These are phyloP conservation scores for Butyriboletus loyo DNA, from an alignment of 768 basidiomycete genomes.

Conservation along the genomic window DNA sequence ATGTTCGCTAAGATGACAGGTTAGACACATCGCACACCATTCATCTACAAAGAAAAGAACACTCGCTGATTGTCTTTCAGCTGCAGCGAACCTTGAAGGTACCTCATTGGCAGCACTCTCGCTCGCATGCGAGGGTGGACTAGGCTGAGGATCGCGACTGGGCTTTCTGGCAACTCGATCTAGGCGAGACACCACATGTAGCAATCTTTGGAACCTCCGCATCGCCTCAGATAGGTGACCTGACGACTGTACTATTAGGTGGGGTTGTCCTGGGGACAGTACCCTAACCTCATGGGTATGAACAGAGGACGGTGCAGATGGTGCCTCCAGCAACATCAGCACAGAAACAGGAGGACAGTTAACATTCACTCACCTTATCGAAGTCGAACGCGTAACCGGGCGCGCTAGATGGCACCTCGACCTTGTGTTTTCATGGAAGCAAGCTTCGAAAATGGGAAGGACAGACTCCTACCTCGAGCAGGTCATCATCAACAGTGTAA, in stretches of 20 bases:
- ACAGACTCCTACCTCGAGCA: constrained; percentile 3
- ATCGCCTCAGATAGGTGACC: too few relatives aligned
- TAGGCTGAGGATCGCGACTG: neutral
- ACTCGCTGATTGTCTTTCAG: neutral
- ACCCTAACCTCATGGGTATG: neutral
- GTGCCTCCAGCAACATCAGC: neutral
- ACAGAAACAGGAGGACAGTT: neutral
- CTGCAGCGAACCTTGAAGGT: neutral
- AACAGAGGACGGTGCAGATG: neutral
- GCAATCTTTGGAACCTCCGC: neutral
- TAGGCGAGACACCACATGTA: too few relatives aligned
- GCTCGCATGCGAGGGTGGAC: neutral
- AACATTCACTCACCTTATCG: neutral
- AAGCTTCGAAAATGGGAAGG: neutral
- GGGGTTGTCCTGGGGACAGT: neutral
- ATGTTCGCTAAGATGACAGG: neutral
- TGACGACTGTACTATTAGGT: neutral
- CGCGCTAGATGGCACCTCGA: neutral
- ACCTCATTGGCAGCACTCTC: neutral
- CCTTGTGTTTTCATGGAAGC: neutral
- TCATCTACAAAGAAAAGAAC: neutral
- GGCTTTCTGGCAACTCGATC: neutral
- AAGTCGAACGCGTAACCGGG: neutral
- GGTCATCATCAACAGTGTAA: too few relatives aligned
- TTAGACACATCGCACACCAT: neutral